Percentiles rank a stretch among this genome's conserved stretches.
phyloP scores from a whole-genome alignment of 345 rosid genomes.

The Nasturtium officinale region DNA sequence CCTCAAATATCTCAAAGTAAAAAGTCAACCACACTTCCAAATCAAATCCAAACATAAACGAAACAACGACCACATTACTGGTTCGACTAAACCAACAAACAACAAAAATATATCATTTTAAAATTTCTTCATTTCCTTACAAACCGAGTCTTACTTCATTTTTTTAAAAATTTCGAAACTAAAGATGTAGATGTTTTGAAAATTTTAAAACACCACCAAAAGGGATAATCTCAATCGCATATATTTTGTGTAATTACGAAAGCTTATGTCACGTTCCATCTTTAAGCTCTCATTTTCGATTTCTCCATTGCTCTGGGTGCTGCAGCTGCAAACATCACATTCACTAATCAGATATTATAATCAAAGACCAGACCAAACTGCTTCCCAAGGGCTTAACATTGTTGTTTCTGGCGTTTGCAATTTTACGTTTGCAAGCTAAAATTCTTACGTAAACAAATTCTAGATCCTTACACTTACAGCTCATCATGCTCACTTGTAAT shows the following conservation, averaged over 20 bases:
- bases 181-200: constrained; percentile 21
- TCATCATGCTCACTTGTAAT: not conserved
- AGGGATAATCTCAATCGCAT: constrained; percentile 18
- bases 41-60: constrained; percentile 22
- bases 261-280: constrained; percentile 24
- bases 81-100: constrained; percentile 27
- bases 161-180: constrained; percentile 24
- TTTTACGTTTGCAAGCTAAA: not conserved
- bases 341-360: not conserved
- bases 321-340: constrained; percentile 38
- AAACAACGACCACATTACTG: constrained; percentile 32
- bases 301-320: constrained; percentile 45
- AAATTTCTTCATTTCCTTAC: constrained; percentile 40
- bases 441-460: not conserved
- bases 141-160: constrained; percentile 12
- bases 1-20: constrained; percentile 4
- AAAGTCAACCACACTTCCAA: constrained; percentile 21
- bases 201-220: constrained; percentile 35
- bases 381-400: not conserved
- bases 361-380: constrained; percentile 1
- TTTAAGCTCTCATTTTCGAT: constrained; percentile 43
- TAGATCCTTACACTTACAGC: not conserved
- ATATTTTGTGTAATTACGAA: constrained; percentile 42
- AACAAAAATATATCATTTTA: constrained; percentile 28
- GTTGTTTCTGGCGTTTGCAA: not conserved